Evolutionary conservation across 2,329 filamentous ascomycete genomes (phyloP), one percentile per base, ranked within the genome.

Genomic region (Fusarium guadeloupense): DNA sequence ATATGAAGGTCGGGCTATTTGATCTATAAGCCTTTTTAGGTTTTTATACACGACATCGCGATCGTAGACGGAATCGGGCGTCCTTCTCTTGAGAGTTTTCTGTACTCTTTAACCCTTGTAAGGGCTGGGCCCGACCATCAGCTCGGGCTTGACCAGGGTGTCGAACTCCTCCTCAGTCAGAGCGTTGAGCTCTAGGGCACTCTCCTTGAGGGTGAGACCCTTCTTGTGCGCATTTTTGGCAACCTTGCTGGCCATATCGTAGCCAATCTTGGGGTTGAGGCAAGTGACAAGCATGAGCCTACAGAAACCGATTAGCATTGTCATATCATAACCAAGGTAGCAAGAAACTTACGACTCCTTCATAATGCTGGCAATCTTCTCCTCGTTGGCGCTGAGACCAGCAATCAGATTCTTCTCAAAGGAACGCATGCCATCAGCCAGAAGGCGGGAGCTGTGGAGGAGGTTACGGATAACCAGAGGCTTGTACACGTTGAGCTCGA

Each of bases 201-300:
- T 94, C 80, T 96, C 81, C 84, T 97, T 97, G 55, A 99, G 85
- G 20, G 93, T 97, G 45, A 94, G 80, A 28, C 93, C 93, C 87
- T 98, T 98, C 87, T 97, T 97, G 83, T 99, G 95, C 14, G 95
- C 95, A 74, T 99, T 96, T 89, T 97, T 97, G 73, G 93, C 93
- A 20, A 97, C 93, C 83, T 96, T 96, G 78, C 89, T 93, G 46
- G 93, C 93, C 91, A 96, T 96, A 76, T 97, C 93, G 78, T 97
- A 97, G 58, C 93, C 94, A 74, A 98, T 97, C 78, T 96, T 92
- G 69, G 93, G 93, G 85, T 97, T 97, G 62, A 98, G 84, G 84
- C 94, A 97, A 66, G 95, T 99, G 30, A 98, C 95, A 67, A 98
- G 86, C 95, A 99, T 99, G 71, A 99, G 85, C 74, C 92, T 96